Conservation (phyloP, 768 basidiomycete species). For the Thelephora aurantiotincta region DNA sequence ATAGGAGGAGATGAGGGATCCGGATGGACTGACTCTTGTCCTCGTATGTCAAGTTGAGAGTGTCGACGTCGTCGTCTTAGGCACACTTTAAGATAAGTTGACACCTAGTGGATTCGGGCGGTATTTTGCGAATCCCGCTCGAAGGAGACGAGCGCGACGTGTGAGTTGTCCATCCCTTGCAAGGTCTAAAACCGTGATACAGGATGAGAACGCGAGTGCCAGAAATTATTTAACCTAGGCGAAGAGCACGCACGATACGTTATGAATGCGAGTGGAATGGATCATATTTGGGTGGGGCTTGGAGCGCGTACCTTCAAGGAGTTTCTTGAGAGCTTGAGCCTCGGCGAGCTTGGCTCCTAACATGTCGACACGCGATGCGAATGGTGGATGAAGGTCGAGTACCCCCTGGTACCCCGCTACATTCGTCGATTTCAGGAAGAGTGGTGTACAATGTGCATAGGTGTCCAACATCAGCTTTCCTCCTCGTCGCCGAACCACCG, state of each 20-base stretch:
- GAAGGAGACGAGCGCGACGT: slow-evolving; percentile 92
- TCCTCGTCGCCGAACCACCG: slow-evolving; percentile 66
- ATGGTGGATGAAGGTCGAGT: no score
- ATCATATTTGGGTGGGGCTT: not conserved
- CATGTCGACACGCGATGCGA: slow-evolving; percentile 25
- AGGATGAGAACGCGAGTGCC: not conserved
- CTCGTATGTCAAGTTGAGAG: slow-evolving; percentile 82
- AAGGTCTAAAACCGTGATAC: slow-evolving; percentile 35
- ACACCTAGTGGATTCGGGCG: slow-evolving; percentile 88
- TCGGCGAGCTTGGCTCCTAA: slow-evolving; percentile 85
- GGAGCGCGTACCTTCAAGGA: slow-evolving; percentile 67
- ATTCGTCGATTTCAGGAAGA: no score
- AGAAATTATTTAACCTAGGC: not conserved
- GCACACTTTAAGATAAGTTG: slow-evolving; percentile 95
- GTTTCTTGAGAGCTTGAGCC: slow-evolving; percentile 81
- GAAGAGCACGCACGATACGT: slow-evolving; percentile 44
- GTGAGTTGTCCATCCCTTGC: slow-evolving; percentile 99
- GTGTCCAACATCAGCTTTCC: no score
- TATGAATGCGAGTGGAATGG: not conserved
- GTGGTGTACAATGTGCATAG: not conserved
- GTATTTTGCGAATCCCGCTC: slow-evolving; percentile 73
- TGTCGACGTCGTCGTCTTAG: slow-evolving; percentile 90
- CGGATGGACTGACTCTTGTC: slow-evolving; percentile 44
- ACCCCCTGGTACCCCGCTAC: no score
- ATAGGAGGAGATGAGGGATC: slow-evolving; percentile 1